phyloP scores from a whole-genome alignment of 495 filamentous ascomycete species.

The Tetracladium setigerum region DNA sequence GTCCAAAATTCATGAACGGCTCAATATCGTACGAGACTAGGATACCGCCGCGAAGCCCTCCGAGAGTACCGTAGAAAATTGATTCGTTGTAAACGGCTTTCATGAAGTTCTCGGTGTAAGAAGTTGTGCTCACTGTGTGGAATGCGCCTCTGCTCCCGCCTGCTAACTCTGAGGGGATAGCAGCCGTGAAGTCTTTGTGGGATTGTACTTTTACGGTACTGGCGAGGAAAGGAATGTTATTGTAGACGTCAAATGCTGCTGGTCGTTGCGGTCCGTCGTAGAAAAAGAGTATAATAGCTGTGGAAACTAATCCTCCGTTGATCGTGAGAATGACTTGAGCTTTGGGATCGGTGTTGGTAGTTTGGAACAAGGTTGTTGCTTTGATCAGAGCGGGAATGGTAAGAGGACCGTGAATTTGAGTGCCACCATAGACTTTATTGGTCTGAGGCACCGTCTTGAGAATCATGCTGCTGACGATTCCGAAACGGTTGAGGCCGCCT shows the following conservation, averaged over 20 bases:
- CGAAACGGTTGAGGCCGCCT: conserved; percentile 46
- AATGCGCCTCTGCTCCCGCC: background rate
- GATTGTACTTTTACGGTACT: background rate
- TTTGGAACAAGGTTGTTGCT: background rate
- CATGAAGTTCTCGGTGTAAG: background rate
- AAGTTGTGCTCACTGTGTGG: background rate
- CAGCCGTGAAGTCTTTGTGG: background rate
- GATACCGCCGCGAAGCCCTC: background rate
- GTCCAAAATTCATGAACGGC: conserved; percentile 1
- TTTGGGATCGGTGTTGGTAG: conserved; percentile 4
- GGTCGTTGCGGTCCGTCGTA: conserved; percentile 4
- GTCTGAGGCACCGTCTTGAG: conserved; percentile 29
- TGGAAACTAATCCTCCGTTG: background rate
- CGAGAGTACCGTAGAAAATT: background rate
- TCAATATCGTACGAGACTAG: conserved; percentile 5
- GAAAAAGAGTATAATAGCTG: background rate
- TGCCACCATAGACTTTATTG: background rate
- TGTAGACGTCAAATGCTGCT: conserved; percentile 1
- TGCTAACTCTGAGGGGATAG: background rate
- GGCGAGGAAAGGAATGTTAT: background rate
- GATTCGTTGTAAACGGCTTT: conserved; percentile 3
- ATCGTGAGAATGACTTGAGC: conserved; percentile 5
- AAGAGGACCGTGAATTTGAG: background rate
- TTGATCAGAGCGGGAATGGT: background rate
- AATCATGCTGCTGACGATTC: conserved; percentile 46